phyloP scores from a whole-genome alignment of 169 alveolate genomes.

The Cytauxzoon felis region DNA sequence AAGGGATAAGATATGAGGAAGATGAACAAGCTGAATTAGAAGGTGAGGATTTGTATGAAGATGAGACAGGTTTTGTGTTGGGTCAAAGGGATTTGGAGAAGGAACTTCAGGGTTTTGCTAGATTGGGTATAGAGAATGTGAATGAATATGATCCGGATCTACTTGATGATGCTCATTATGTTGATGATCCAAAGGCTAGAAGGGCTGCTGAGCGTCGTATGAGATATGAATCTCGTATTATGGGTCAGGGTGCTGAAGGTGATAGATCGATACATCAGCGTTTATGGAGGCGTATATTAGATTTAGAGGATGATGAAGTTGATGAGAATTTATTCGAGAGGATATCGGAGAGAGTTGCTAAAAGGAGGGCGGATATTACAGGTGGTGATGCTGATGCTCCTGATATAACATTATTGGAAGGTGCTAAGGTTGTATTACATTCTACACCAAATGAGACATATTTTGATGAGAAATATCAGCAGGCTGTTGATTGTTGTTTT shows the following conservation, averaged over 20 bases:
- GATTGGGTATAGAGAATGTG: constrained; percentile 68
- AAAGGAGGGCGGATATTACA: constrained; percentile 76
- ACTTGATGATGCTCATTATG: constrained; percentile 78
- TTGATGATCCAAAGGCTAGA: constrained; percentile 78
- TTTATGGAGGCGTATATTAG: constrained; percentile 61
- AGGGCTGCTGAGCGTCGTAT: constrained; percentile 79
- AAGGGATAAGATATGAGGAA: constrained; percentile 67
- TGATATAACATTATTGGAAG: constrained; percentile 68
- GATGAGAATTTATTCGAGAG: constrained; percentile 68
- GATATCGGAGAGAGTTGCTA: constrained; percentile 75
- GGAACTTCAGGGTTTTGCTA: constrained; percentile 72
- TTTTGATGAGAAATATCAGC: constrained; percentile 81
- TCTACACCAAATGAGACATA: constrained; percentile 74
- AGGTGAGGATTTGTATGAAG: constrained; percentile 76
- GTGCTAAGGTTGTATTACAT: constrained; percentile 74
- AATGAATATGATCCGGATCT: constrained; percentile 81
- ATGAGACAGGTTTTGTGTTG: constrained; percentile 74
- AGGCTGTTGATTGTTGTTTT: constrained; percentile 78
- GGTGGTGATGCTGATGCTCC: constrained; percentile 72
- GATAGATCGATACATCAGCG: constrained; percentile 63
- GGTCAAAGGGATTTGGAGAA: constrained; percentile 66
- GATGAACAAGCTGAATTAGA: constrained; percentile 72
- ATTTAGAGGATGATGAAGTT: constrained; percentile 71
- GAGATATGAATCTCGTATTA: constrained; percentile 47
- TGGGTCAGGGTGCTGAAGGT: constrained; percentile 54